Base-by-base conservation (phyloP, 2,329 filamentous ascomycete species). In the Amauroascus verrucosus region DNA sequence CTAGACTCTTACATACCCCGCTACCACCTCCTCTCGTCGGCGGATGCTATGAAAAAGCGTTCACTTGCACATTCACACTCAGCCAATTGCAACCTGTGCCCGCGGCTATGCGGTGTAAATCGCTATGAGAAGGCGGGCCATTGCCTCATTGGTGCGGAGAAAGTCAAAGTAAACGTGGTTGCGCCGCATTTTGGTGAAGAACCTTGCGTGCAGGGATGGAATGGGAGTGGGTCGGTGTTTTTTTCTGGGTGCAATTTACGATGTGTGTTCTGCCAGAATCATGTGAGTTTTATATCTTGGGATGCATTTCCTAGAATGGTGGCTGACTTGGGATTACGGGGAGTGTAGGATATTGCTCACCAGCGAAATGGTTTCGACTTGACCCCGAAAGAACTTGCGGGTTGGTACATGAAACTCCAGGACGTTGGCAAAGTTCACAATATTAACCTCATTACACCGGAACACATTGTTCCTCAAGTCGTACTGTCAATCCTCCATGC, bases 181-280 rank as follows among this genome's bases (percentile, higher is more conserved):
- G 87, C 86, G 54, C 88, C 87, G 48, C 88, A 93, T 68, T 90
- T 90, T 65, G 87, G 86, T 41, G 86, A 91, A 74, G 81, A 94
- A 65, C 85, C 87, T 0, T 93, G 86, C 65, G 81, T 94, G 16
- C 86, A 93, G 67, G 86, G 88, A 3, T 85, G 87, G 63, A 80
- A 88, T 65, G 88, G 87, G 11, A 87, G 82, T 56, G 88, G 87
- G 11, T 80, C 83, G 6, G 86, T 94, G 37, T 91, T 91, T 70
- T 90, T 93, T 73, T 83, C 79, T 6, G 86, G 86, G 26, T 86
- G 84, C 64, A 88, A 86, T 63, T 65, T 88, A 57, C 75, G 85
- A 33, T 93, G 88, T 65, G 81, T 85, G 1, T 75, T 79, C 59
- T 90, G 85, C 66, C 86, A 91, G 67, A 93, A 93, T 66, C 79